These are phyloP conservation scores for Penicillium sp. DNA, from an alignment of 2,329 filamentous ascomycete genomes.

Conservation along the genomic window DNA sequence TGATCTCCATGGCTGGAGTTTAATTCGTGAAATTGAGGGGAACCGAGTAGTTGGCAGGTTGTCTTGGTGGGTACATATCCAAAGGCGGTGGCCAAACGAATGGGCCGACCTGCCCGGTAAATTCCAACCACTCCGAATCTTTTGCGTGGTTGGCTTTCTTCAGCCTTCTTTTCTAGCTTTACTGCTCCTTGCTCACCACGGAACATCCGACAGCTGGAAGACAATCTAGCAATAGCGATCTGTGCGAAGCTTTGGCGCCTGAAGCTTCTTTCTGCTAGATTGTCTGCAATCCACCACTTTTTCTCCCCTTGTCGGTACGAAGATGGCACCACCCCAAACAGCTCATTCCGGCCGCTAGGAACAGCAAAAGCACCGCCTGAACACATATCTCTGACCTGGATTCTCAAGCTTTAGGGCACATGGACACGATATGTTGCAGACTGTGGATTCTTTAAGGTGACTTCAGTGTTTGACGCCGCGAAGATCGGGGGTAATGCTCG, in stretches of 20 bases:
- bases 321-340: conserved; percentile 21
- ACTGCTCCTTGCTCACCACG: neutral
- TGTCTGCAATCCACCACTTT: neutral
- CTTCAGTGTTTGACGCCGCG: conserved; percentile 29
- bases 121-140: conserved; percentile 30
- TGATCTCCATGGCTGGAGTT: conserved; percentile 74
- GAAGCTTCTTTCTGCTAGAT: conserved; percentile 1
- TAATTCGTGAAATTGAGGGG: conserved; percentile 10
- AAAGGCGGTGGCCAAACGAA: conserved; percentile 39
- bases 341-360: conserved; percentile 9
- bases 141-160: conserved; percentile 20
- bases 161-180: conserved; percentile 9
- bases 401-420: neutral
- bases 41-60: conserved; percentile 16
- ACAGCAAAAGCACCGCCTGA: conserved; percentile 1
- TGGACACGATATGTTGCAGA: conserved; percentile 33
- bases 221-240: neutral
- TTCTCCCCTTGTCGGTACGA: conserved; percentile 21
- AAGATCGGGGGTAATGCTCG: conserved; percentile 51
- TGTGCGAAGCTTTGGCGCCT: neutral
- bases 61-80: conserved; percentile 23
- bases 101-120: conserved; percentile 31
- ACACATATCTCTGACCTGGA: conserved; percentile 4
- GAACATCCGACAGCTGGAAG: neutral
- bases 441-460: conserved; percentile 26